Base-by-base conservation (phyloP, 208 protist genomes). In the Herpetomonas muscarum region DNA sequence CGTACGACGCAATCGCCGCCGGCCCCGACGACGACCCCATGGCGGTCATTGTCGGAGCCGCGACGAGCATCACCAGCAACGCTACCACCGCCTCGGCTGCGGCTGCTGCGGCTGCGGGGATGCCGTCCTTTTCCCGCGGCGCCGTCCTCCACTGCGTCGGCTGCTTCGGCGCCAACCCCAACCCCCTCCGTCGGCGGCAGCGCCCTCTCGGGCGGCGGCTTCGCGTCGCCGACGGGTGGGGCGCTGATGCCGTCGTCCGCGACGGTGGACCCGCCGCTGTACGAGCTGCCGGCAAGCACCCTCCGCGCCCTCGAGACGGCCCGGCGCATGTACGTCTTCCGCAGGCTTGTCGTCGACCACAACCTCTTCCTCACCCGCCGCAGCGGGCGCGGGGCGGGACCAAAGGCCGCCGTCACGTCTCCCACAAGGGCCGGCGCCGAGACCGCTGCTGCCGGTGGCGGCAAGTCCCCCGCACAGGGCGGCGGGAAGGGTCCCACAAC, bases 61-160 rank as follows among this genome's bases (percentile, higher is more conserved):
- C n/a, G 41, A 46, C 41, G 41, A 46, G 19, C 19, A 46, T 19
- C 10, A 12, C 5, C 15, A 6, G 41, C 10, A n/a, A n/a, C n/a
- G n/a, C n/a, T n/a, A n/a, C n/a, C n/a, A n/a, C n/a, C n/a, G n/a
- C n/a, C n/a, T n/a, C n/a, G n/a, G n/a, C n/a, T n/a, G n/a, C n/a
- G n/a, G n/a, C n/a, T n/a, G n/a, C n/a, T n/a, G n/a, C n/a, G n/a
- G n/a, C n/a, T n/a, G n/a, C n/a, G n/a, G n/a, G n/a, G n/a, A n/a
- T n/a, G n/a, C n/a, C n/a, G n/a, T n/a, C n/a, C n/a, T n/a, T n/a
- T n/a, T n/a, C n/a, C n/a, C n/a, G n/a, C 10, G 41, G 41, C 19
- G 7, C 10, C 41, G 13, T 41, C 37, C 57, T 89, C 25, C 42
- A 74, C 32, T 89, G 81, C 49, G 57, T 89, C 37, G 78, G 81